Conservation (phyloP, 2,329 filamentous ascomycete genomes). For the Fulvia fulva region DNA sequence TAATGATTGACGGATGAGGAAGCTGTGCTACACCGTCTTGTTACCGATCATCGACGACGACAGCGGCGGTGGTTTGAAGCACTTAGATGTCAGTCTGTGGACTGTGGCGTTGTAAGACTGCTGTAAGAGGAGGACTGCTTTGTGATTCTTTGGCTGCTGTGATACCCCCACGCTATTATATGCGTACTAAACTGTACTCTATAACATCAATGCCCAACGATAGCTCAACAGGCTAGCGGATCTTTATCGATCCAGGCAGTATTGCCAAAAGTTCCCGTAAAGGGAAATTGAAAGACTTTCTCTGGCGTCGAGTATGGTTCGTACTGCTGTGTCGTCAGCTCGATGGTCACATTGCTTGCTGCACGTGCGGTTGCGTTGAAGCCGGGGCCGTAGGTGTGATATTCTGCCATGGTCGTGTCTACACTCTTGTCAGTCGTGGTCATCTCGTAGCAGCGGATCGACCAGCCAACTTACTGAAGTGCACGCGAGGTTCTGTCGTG, state of each 20-base stretch:
- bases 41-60: background rate
- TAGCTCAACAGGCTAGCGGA: conserved; percentile 8
- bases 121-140: background rate
- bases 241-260: conserved; percentile 47
- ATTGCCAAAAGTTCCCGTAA: conserved; percentile 43
- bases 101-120: background rate
- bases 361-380: conserved; percentile 47
- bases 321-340: conserved; percentile 42
- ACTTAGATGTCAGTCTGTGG: background rate
- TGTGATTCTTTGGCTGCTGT: background rate
- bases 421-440: background rate
- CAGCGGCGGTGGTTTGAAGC: background rate
- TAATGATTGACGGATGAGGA: background rate
- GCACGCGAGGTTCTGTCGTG: conserved; percentile 38
- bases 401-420: conserved; percentile 56
- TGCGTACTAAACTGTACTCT: background rate
- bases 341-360: conserved; percentile 42
- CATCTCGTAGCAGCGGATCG: too few relatives aligned
- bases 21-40: background rate
- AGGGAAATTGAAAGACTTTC: conserved; percentile 48
- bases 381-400: conserved; percentile 50
- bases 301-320: conserved; percentile 37
- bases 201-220: background rate
- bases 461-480: conserved; percentile 26
- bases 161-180: background rate